These are phyloP conservation scores for Pseudophaeomoniella oleicola DNA, from an alignment of 2,329 filamentous ascomycete species.

Conservation along the genomic window DNA sequence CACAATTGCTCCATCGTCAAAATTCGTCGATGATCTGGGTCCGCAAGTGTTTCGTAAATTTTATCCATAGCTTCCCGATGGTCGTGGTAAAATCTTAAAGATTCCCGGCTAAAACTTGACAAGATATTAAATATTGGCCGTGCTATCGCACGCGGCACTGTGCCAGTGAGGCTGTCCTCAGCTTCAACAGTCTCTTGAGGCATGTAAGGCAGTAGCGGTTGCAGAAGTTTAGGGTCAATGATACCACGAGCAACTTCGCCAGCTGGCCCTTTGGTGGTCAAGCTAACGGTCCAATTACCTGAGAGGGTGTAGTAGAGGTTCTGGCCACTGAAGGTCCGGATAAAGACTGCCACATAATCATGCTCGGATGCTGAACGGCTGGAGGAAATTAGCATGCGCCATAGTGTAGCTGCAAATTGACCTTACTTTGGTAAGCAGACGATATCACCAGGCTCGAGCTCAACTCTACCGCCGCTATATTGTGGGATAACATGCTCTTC, in stretches of 20 bases:
- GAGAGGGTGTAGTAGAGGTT: neutral
- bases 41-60: conserved; percentile 22
- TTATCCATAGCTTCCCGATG: conserved; percentile 20
- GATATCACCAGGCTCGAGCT: neutral
- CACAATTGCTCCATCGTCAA: conserved; percentile 23
- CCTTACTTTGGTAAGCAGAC: neutral
- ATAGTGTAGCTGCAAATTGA: no score
- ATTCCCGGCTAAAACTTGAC: conserved; percentile 17
- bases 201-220: conserved; percentile 35
- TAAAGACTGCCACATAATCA: neutral
- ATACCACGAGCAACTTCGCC: conserved; percentile 19
- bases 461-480: neutral
- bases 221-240: conserved; percentile 27
- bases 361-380: neutral
- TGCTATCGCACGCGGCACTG: conserved; percentile 23
- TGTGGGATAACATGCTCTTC: neutral
- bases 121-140: conserved; percentile 21
- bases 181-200: conserved; percentile 21
- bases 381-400: no score
- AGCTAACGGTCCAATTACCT: neutral
- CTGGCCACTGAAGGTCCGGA: neutral
- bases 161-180: conserved; percentile 21
- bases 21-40: conserved; percentile 18
- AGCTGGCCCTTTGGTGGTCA: neutral
- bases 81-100: conserved; percentile 19